Conservation (phyloP, 495 filamentous ascomycete species). For the Daldinia caldariorum region DNA sequence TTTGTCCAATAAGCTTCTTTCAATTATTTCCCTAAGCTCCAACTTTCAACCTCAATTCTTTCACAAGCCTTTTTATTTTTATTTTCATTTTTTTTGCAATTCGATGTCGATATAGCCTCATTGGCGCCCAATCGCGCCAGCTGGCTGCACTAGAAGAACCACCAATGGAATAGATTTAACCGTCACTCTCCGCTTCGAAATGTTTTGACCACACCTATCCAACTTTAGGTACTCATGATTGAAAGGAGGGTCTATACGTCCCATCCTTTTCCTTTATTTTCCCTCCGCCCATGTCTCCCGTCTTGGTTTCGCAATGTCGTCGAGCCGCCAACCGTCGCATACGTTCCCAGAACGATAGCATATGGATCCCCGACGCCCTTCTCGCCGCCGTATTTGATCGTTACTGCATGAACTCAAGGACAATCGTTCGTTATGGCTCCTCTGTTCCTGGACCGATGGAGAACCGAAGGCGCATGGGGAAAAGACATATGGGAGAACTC, state of each 20-base stretch:
- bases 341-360: slow-evolving; percentile 44
- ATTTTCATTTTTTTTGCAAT: not conserved
- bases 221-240: slow-evolving; percentile 13
- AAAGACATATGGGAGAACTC: slow-evolving; percentile 59
- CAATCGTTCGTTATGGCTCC: slow-evolving; percentile 38
- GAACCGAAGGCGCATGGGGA: slow-evolving; percentile 62
- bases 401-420: slow-evolving; percentile 49
- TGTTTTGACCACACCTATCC: slow-evolving; percentile 9
- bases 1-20: slow-evolving; percentile 15
- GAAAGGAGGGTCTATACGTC: slow-evolving; percentile 9
- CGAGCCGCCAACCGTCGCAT: slow-evolving; percentile 53
- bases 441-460: slow-evolving; percentile 61
- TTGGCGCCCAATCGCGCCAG: not conserved
- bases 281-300: slow-evolving; percentile 48
- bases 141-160: not conserved
- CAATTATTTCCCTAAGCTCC: slow-evolving; percentile 20
- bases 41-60: slow-evolving; percentile 25
- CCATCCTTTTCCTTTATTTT: slow-evolving; percentile 9
- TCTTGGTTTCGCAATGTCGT: slow-evolving; percentile 52
- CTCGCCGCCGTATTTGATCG: slow-evolving; percentile 53
- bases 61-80: slow-evolving; percentile 2
- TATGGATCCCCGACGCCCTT: slow-evolving; percentile 59
- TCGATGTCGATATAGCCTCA: not conserved
- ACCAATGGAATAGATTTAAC: not conserved
- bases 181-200: not conserved